Evolutionary conservation across 2,329 filamentous ascomycete species (phyloP), one percentile per base, ranked within the genome.

Genomic region (Aspergillus persii): DNA sequence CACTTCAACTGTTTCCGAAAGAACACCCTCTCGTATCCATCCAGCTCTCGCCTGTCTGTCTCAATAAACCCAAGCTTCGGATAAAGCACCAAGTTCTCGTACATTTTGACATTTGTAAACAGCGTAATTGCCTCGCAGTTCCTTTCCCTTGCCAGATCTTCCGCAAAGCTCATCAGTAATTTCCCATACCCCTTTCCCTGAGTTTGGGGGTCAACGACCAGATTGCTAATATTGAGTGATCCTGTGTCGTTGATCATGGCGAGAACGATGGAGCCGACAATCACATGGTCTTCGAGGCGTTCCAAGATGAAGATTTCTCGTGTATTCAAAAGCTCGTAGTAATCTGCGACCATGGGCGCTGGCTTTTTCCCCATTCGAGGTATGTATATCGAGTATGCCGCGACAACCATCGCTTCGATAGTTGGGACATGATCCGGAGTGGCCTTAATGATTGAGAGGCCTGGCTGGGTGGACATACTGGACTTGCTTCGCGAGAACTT

Each of bases 21-120:
- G 47, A 66, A 68, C 5, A 67, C 60, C 23, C 67, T 57, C 11
- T 67, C 62, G 48, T 65, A 69, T 1, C 65, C 67, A 54, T 63
- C 61, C 30, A 68, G 63, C 9, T 53, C 47, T 18, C 41, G 60
- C 36, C 63, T 52, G 3, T 44, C 63, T 3, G 41, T 63, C 47
- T 68, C 66, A 8, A 23, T 15, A 58, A 69, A 68, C 6, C 66
- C 66, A 47, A 68, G 26, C 29, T 59, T 63, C 1, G 11, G 23
- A 59, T 69, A 68, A 8, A 67, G 53, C 9, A 11, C 53, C 26
- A 69, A 18, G 49, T 68, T 69, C 50, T 69, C 66, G 41, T 60
- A 59, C 67, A 68, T 69, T 23, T 65, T 68, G 39, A 64, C 57
- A 57, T 68, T 68, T 0, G 66, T 68, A n/a, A 62, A 68, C 4